These are phyloP conservation scores for Ilyonectria destructans DNA, from an alignment of 2,329 filamentous ascomycete genomes.

Conservation along the genomic window DNA sequence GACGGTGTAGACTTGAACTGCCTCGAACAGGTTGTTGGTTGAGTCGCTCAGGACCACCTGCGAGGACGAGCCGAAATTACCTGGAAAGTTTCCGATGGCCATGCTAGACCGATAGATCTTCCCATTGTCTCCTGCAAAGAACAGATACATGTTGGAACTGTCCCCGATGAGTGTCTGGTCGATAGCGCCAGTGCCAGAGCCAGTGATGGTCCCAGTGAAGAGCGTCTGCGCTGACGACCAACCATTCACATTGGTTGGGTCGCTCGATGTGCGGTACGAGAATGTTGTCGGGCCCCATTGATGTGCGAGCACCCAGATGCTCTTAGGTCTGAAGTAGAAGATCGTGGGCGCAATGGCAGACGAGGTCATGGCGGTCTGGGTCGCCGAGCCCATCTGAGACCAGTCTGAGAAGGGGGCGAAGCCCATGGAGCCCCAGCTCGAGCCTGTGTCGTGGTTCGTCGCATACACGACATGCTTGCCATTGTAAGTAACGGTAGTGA, in stretches of 20 bases:
- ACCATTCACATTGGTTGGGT: slow-evolving; percentile 71
- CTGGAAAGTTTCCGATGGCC: slow-evolving; percentile 75
- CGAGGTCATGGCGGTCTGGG: slow-evolving; percentile 67
- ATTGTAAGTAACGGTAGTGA: slow-evolving; percentile 70
- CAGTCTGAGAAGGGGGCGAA: slow-evolving; percentile 71
- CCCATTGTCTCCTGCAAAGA: slow-evolving; percentile 79
- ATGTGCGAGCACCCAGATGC: slow-evolving; percentile 76
- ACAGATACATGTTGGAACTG: slow-evolving; percentile 74
- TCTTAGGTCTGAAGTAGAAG: slow-evolving; percentile 75
- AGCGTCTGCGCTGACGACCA: slow-evolving; percentile 71
- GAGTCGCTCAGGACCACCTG: slow-evolving; percentile 69
- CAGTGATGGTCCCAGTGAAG: slow-evolving; percentile 69
- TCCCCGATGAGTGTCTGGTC: slow-evolving; percentile 78
- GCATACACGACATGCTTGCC: slow-evolving; percentile 75
- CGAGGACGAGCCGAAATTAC: slow-evolving; percentile 69
- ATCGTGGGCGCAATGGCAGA: slow-evolving; percentile 72
- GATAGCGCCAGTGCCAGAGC: slow-evolving; percentile 69
- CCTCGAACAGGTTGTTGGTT: slow-evolving; percentile 74
- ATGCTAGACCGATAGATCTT: slow-evolving; percentile 77
- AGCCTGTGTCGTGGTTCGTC: slow-evolving; percentile 60
- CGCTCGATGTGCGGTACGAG: slow-evolving; percentile 71
- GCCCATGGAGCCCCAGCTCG: slow-evolving; percentile 71
- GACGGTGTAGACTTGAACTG: slow-evolving; percentile 77
- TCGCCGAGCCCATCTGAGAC: slow-evolving; percentile 65
- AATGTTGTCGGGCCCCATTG: slow-evolving; percentile 76